Evolutionary conservation across 495 filamentous ascomycete species (phyloP).

Genomic region (Symbiotaphrina buchneri): DNA sequence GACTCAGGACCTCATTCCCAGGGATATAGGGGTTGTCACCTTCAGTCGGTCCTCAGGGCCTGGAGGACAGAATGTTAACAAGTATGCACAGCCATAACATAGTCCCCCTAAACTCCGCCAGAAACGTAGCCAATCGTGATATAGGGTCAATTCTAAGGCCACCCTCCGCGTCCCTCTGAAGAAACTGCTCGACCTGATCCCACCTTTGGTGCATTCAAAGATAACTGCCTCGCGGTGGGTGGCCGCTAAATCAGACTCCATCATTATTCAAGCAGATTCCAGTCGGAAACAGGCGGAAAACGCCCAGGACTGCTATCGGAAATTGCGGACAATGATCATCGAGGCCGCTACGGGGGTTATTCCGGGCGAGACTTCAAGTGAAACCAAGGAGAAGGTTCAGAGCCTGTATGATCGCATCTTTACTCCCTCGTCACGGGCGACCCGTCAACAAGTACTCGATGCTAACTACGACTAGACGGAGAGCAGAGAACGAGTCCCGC

Average conservation of each 20-base stretch:
- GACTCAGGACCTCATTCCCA: slow-evolving; percentile 38
- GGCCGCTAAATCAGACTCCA: slow-evolving; percentile 32
- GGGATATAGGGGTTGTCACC: slow-evolving; percentile 34
- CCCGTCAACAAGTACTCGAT: slow-evolving; percentile 1
- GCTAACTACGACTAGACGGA: too few species aligned
- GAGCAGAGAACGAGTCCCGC: slow-evolving; percentile 44
- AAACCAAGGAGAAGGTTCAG: slow-evolving; percentile 32
- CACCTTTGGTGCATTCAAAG: slow-evolving; percentile 37
- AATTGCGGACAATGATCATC: slow-evolving; percentile 33
- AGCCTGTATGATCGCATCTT: slow-evolving; percentile 31
- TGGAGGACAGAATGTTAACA: slow-evolving; percentile 93
- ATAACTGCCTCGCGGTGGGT: slow-evolving; percentile 50
- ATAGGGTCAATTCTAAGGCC: slow-evolving; percentile 82
- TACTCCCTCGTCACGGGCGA: background rate
- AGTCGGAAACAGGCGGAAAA: slow-evolving; percentile 43
- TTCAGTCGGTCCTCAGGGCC: slow-evolving; percentile 82
- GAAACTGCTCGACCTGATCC: slow-evolving; percentile 36
- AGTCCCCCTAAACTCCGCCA: background rate
- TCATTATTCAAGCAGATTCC: slow-evolving; percentile 47
- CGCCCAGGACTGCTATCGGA: slow-evolving; percentile 36
- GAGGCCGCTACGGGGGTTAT: slow-evolving; percentile 26
- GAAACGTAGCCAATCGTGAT: background rate
- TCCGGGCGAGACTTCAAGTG: slow-evolving; percentile 41
- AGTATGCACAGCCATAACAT: slow-evolving; percentile 30
- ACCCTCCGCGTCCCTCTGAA: slow-evolving; percentile 41